phyloP scores from a whole-genome alignment of 768 basidiomycete genomes.

The Macrolepiota fuliginosa region DNA sequence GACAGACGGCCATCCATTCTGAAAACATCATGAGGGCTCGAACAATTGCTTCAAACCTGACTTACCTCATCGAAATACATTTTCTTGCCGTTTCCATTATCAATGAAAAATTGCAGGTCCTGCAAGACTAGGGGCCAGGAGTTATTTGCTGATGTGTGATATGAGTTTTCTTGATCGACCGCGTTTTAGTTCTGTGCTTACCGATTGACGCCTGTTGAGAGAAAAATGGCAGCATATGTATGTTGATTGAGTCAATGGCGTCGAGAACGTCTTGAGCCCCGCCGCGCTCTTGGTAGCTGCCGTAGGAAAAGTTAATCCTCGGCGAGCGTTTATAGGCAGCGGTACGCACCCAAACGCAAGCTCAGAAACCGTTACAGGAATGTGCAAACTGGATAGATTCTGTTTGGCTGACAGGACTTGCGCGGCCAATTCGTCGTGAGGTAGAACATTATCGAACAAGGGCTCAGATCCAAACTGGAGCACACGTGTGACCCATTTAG shows the following conservation, averaged over 20 bases:
- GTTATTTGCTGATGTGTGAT: slow-evolving; percentile 28
- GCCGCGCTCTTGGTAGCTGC: slow-evolving; percentile 38
- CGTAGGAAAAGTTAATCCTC: not conserved
- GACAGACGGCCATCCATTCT: slow-evolving; percentile 68
- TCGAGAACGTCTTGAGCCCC: slow-evolving; percentile 51
- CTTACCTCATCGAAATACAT: slow-evolving; percentile 59
- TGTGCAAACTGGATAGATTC: slow-evolving; percentile 42
- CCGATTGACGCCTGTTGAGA: slow-evolving; percentile 44
- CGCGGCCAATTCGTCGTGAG: slow-evolving; percentile 37
- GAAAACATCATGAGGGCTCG: not conserved
- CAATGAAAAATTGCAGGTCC: slow-evolving; percentile 57
- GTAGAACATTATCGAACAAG: slow-evolving; percentile 47
- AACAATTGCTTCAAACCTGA: not conserved
- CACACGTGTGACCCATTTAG: slow-evolving; percentile 51
- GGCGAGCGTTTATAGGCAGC: not conserved
- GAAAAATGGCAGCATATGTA: slow-evolving; percentile 62
- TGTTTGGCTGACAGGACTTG: slow-evolving; percentile 45
- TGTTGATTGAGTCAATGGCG: slow-evolving; percentile 51
- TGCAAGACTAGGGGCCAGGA: slow-evolving; percentile 51
- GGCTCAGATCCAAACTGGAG: slow-evolving; percentile 63
- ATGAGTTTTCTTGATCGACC: not conserved
- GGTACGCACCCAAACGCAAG: slow-evolving; percentile 40
- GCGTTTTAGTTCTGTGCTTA: slow-evolving; percentile 10
- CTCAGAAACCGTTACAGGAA: slow-evolving; percentile 57
- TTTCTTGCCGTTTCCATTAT: slow-evolving; percentile 56